Percentiles rank a stretch among this genome's conserved stretches.
Conservation (phyloP, 2,329 filamentous ascomycete genomes). For the Amesomyces nigricolor region DNA sequence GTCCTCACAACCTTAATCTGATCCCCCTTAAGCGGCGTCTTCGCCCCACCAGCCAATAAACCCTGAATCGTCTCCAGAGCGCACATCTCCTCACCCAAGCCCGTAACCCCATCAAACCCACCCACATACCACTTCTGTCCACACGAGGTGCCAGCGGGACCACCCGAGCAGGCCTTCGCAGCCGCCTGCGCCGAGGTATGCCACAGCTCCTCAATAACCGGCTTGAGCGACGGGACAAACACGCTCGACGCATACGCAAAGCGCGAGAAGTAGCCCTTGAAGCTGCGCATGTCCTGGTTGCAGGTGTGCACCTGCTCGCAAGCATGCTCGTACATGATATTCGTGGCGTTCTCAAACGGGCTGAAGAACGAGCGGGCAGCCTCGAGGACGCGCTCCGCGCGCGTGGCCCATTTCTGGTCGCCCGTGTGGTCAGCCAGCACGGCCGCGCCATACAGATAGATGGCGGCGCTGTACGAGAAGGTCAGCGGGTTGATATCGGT, state of each 20-base stretch:
- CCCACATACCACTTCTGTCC: conserved; percentile 59
- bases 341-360: conserved; percentile 45
- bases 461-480: conserved; percentile 62
- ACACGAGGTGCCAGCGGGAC: conserved; percentile 46
- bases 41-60: conserved; percentile 42
- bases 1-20: conserved; percentile 43
- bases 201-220: conserved; percentile 45
- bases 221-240: conserved; percentile 50
- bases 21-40: conserved; percentile 42
- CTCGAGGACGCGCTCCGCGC: conserved; percentile 47
- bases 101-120: conserved; percentile 48
- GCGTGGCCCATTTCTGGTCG: conserved; percentile 48
- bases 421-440: conserved; percentile 57
- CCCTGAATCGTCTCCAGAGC: conserved; percentile 60
- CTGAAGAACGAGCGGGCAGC: conserved; percentile 50
- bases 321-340: conserved; percentile 61
- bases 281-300: conserved; percentile 58
- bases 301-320: conserved; percentile 56
- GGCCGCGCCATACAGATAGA: conserved; percentile 60
- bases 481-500: conserved; percentile 45
- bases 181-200: conserved; percentile 50
- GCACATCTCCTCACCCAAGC: conserved; percentile 60
- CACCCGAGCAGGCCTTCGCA: conserved; percentile 51
- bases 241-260: conserved; percentile 56
- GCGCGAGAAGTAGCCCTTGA: conserved; percentile 62